These are phyloP conservation scores for Cystobasidium onofrii DNA, from an alignment of 768 basidiomycete genomes.

Conservation along the genomic window DNA sequence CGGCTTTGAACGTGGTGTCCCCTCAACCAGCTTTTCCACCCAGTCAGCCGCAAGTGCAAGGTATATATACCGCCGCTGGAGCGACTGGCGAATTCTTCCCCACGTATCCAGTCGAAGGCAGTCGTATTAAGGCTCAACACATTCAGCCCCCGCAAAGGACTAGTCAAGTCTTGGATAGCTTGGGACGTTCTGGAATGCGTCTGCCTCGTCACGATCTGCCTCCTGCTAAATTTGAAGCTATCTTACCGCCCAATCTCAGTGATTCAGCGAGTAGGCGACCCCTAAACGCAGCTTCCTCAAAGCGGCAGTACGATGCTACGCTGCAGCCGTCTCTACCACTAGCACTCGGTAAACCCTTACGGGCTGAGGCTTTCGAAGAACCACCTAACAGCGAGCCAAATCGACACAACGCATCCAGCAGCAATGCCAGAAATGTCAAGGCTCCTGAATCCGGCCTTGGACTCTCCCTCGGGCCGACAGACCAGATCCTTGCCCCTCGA, in stretches of 20 bases:
- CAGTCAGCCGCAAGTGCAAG: not conserved
- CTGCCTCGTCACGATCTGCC: not conserved
- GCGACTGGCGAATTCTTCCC: not conserved
- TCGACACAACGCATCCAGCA: no score
- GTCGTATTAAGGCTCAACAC: not conserved
- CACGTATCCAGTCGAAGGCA: not conserved
- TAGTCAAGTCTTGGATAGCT: not conserved
- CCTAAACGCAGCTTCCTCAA: no score
- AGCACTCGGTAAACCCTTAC: no score
- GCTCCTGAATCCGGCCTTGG: not conserved
- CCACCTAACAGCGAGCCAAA: no score
- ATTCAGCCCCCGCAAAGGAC: not conserved
- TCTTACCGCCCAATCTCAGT: not conserved
- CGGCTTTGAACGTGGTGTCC: not conserved
- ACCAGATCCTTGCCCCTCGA: not conserved
- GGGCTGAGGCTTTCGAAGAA: no score
- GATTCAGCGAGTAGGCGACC: not conserved
- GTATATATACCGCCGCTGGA: not conserved
- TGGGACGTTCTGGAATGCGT: not conserved
- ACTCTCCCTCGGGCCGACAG: not conserved
- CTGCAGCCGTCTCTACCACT: no score
- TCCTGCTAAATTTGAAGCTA: not conserved
- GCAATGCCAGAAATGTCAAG: no score
- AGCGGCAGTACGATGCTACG: no score
- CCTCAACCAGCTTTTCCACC: not conserved